These are phyloP conservation scores for Yamadazyma sp. DNA, from an alignment of 1,139 yeast species.

Conservation along the genomic window DNA sequence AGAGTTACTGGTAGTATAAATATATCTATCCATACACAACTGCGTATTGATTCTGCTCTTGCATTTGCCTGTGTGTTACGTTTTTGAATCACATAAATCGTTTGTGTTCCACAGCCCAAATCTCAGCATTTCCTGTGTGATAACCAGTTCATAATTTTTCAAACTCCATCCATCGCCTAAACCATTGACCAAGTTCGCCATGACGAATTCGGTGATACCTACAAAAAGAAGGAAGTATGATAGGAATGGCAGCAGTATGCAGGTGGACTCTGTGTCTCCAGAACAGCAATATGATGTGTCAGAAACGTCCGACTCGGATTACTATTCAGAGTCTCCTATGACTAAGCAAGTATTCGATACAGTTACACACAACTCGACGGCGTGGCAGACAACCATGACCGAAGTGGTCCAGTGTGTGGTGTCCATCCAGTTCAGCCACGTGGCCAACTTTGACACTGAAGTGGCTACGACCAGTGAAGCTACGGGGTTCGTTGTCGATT, in stretches of 20 bases:
- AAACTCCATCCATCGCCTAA: neutral
- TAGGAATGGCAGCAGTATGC: neutral
- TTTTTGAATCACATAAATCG: neutral
- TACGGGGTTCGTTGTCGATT: slow-evolving; percentile 93
- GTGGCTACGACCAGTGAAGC: slow-evolving; percentile 83
- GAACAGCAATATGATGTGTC: neutral
- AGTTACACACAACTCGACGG: slow-evolving; percentile 14
- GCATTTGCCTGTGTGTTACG: neutral
- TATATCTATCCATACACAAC: no score
- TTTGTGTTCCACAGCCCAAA: no score
- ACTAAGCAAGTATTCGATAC: slow-evolving; percentile 7
- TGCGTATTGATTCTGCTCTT: no score
- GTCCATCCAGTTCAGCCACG: slow-evolving; percentile 84
- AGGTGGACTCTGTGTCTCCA: neutral
- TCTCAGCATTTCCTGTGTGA: neutral
- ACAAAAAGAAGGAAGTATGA: slow-evolving; percentile 5
- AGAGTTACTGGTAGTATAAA: no score
- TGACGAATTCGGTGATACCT: slow-evolving; percentile 4
- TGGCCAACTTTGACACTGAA: slow-evolving; percentile 86
- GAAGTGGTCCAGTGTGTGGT: slow-evolving; percentile 85
- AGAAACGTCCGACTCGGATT: slow-evolving; percentile 1
- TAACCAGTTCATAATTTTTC: neutral
- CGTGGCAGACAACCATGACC: slow-evolving; percentile 82
- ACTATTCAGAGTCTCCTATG: slow-evolving; percentile 7
- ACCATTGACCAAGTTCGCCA: neutral